Base-by-base conservation (phyloP, 768 basidiomycete genomes). In the Gymnopilus junonius region DNA sequence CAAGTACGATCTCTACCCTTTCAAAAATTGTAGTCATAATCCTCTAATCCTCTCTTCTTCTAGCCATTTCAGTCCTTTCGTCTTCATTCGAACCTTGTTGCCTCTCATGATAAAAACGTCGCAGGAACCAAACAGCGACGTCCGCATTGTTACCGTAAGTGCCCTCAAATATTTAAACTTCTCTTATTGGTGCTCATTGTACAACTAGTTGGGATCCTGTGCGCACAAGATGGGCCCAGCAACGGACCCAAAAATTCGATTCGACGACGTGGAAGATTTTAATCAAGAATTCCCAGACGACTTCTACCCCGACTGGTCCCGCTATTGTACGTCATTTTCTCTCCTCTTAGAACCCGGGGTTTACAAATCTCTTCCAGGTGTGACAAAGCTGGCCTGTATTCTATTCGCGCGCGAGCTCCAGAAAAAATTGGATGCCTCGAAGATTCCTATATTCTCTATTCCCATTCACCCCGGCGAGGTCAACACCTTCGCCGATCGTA, bases 371-470 rank as follows among this genome's bases (percentile, higher is more conserved):
- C 14, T 43, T 21, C 53, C 12, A 85, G 85, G 66, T 0, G 67
- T 79, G 29, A 76, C 83, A 29, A 87, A 87, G 67, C 73, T 87
- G 35, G 78, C 80, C 8, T 76, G 76, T 42, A 65, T 80, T 15
- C 75, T 86, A 4, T 85, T 79, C 51, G 77, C 77, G 0, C 76
- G 76, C 23, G 79, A 82, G 63, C 73, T 88, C 17, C 85, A 87
- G 57, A 76, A 75, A 12, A 78, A 68, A 25, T 71, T 86, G 17
- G 74, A 79, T 35, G 69, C 64, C 7, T 64, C 68, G 2, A 64
- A 69, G 2, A 61, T 71, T 37, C 67, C 74, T 8, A 78, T 80
- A 48, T 69, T 73, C 7, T 73, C 70, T 50, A 72, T 77, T 31
- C 64, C 77, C 23, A 66, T 76, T 14, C 72, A 79, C 53, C 79